phyloP scores from a whole-genome alignment of 331 rosid genomes.

The Pyracantha coccinea region DNA sequence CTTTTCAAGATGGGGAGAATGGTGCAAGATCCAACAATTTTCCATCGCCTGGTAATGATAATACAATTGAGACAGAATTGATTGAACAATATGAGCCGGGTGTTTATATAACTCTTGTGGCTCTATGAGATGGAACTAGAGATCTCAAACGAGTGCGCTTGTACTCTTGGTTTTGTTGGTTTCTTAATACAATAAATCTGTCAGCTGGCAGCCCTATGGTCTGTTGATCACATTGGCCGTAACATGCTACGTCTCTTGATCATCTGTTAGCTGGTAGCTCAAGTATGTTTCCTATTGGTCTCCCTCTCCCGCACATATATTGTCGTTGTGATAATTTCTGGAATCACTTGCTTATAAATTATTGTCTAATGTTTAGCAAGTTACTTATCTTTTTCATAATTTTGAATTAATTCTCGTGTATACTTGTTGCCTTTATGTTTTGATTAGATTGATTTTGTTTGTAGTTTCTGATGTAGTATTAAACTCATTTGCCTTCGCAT shows the following conservation, averaged over 20 bases:
- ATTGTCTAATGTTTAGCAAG: too few relatives aligned
- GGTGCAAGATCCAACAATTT: constrained; percentile 37
- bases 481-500: too few relatives aligned
- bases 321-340: too few relatives aligned
- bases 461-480: too few relatives aligned
- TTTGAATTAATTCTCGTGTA: too few relatives aligned
- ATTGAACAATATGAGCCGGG: constrained; percentile 95
- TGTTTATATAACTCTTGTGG: constrained; percentile 91
- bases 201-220: not conserved
- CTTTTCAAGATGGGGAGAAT: constrained; percentile 48
- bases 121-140: constrained; percentile 76
- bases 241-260: not conserved
- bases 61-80: constrained; percentile 84
- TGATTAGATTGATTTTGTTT: too few relatives aligned
- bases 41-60: constrained; percentile 23
- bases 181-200: not conserved
- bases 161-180: constrained; percentile 28
- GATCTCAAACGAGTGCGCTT: constrained; percentile 97
- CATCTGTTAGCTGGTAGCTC: too few relatives aligned
- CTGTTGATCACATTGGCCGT: not conserved
- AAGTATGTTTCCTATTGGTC: too few relatives aligned
- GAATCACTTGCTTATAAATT: too few relatives aligned
- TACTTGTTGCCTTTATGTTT: too few relatives aligned
- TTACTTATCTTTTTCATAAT: too few relatives aligned
- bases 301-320: too few relatives aligned